A percentile compares a stretch with the other conserved stretches of the same genome.
Evolutionary conservation across 139 green algal species (phyloP).

Genomic region (Coccomyxa sp.): DNA sequence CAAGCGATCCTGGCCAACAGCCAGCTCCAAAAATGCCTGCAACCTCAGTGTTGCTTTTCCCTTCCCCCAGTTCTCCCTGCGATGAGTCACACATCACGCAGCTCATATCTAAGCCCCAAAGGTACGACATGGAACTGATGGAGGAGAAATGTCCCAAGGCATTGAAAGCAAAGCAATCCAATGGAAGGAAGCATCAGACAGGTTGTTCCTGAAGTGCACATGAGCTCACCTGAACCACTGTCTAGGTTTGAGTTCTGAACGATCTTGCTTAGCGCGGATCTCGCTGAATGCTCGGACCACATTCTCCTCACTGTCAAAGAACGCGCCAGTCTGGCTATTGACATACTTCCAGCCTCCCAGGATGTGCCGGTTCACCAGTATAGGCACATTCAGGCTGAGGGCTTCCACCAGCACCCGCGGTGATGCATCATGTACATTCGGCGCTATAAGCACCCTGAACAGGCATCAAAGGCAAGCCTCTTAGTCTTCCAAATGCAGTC

Average conservation of each 20-base stretch:
- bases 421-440: conserved; percentile 32
- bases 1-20: conserved; percentile 11
- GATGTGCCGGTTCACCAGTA: conserved; percentile 26
- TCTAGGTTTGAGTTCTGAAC: conserved; percentile 1
- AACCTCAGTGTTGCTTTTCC: conserved; percentile 6
- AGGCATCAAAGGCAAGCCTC: too few species aligned
- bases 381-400: conserved; percentile 12
- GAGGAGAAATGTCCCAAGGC: too few species aligned
- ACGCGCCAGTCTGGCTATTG: conserved; percentile 14
- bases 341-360: conserved; percentile 30
- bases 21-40: conserved; percentile 21
- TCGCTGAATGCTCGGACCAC: conserved; percentile 4
- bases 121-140: too few species aligned
- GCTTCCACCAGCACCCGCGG: conserved; percentile 24
- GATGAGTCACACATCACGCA: background rate
- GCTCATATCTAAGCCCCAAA: too few species aligned
- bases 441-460: conserved; percentile 5
- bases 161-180: too few species aligned
- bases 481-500: too few species aligned
- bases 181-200: too few species aligned
- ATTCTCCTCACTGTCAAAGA: conserved; percentile 3
- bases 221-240: conserved; percentile 18
- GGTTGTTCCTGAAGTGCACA: too few species aligned
- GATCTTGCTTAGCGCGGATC: background rate
- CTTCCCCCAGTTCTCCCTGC: conserved; percentile 16